Base-by-base conservation (phyloP, 495 filamentous ascomycete genomes). In the Aeminium ludgeri region DNA sequence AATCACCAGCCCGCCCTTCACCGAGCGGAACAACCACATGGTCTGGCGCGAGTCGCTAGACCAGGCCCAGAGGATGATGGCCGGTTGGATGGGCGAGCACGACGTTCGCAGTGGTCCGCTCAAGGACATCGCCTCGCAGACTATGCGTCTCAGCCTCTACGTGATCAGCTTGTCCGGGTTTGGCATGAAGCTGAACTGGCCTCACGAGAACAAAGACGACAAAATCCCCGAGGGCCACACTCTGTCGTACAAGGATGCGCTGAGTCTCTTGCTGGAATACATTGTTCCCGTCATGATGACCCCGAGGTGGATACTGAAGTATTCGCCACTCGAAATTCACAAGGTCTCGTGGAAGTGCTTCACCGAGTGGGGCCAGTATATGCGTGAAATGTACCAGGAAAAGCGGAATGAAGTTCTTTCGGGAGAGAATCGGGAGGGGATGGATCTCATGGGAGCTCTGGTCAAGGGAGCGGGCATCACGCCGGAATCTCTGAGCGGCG, bases 141-240 rank as follows among this genome's bases (percentile, higher is more conserved):
- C 69, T 11, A 76, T 78, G 67, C 65, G 66, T 31, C 58, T 77
- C 46, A 70, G 69, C 31, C 61, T 83, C 19, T 71, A 80, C 48
- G 71, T 82, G 41, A 80, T 82, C 52, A 73, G 73, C 37, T 66
- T 69, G 41, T 73, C 74, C 35, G 77, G 74, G 0, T 81, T 83
- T 49, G 74, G 73, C 11, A 63, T 52, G 15, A 34, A 46, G 16
- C 31, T 53, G 23, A 11, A 41, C n/a, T 53, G 50, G 50, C 50
- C 50, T 2, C 50, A 53, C 37, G 55, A 54, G 41, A 36, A 51
- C 17, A 34, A 4, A 3, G 40, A 34, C 7, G 17, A 2, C 6
- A n/a, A 48, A 23, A 43, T 48, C 12, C 63, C 62, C 0, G 44
- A 55, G 3, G 71, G 76, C 0, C 70, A 80, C 43, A 66, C 62